Base-by-base conservation (phyloP, 345 rosid genomes). In the Brassica nigra region DNA sequence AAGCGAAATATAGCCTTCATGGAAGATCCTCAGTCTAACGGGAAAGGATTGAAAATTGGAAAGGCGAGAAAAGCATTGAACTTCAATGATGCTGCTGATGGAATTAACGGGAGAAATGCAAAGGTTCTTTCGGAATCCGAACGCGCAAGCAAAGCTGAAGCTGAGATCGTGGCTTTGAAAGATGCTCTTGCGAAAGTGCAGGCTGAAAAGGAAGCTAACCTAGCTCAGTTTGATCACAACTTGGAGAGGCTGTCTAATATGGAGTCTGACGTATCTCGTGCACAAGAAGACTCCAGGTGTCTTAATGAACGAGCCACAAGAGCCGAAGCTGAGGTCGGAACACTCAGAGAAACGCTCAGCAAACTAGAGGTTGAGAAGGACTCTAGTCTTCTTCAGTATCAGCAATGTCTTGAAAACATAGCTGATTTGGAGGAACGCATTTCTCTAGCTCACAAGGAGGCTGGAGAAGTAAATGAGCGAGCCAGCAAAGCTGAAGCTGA, bases 201-300 rank as follows among this genome's bases (percentile, higher is more conserved):
- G 84, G 91, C 89, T 79, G 98, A 95, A 80, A 95, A 93, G 82
- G 95, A 93, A 81, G 93, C 91, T 78, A 91, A 70, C 84, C 52
- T 88, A 72, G 83, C 84, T 75, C 88, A 91, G 84, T 93, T 90
- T 85, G 92, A 85, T 42, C 88, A 85, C 78, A 88, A 91, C 79
- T 84, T 90, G 83, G 96, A 91, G 76, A 88, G 87, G 78, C 80
- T 93, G 62, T 81, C 93, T 66, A 84, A 84, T 78, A 76, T 94
- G 75, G 97, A 94, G 89, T 80, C 77, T 61, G 91, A 91, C 85
- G 85, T 92, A 70, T 87, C 89, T 75, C 86, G 74, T 75, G 95
- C 95, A 66, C 88, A 82, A 75, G 90, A 89, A 61, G 90, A 90
- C 78, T 91, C 95, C 54, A 73, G 59, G 82, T 87, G 84, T 37